Conservation (phyloP, 2,329 filamentous ascomycete species). For the Colletotrichum sojae region DNA sequence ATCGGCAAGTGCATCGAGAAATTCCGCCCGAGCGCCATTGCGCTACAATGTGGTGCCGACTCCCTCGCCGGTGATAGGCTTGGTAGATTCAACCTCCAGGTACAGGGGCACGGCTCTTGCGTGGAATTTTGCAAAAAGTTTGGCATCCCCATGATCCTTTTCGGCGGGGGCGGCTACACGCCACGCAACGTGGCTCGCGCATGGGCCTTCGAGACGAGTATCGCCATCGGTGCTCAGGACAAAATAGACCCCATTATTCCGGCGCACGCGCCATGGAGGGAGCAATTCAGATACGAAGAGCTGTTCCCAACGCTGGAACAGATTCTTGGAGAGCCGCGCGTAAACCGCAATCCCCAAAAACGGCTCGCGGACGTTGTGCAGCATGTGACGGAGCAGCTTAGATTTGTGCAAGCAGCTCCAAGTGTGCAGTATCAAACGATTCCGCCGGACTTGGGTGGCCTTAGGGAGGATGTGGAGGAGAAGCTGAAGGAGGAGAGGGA, state of each 20-base stretch:
- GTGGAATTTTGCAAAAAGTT: conserved; percentile 90
- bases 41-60: conserved; percentile 95
- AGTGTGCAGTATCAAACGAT: conserved; percentile 89
- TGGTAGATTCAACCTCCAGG: conserved; percentile 96
- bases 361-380: conserved; percentile 81
- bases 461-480: conserved; percentile 79
- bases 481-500: conserved; percentile 75
- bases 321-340: conserved; percentile 75
- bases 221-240: conserved; percentile 83
- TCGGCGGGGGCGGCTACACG: conserved; percentile 96
- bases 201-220: conserved; percentile 96
- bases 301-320: conserved; percentile 90
- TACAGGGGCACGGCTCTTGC: conserved; percentile 93
- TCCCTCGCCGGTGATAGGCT: conserved; percentile 93
- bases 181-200: conserved; percentile 95
- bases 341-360: conserved; percentile 85
- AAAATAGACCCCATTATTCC: conserved; percentile 82
- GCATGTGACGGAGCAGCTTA: conserved; percentile 86
- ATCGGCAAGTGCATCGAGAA: conserved; percentile 83
- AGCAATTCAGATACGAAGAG: conserved; percentile 85
- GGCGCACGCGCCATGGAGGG: conserved; percentile 84
- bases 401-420: conserved; percentile 87
- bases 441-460: conserved; percentile 79
- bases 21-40: conserved; percentile 92
- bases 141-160: conserved; percentile 85